Base-by-base conservation (phyloP, 495 filamentous ascomycete genomes). In the Tuber umbilicatum region DNA sequence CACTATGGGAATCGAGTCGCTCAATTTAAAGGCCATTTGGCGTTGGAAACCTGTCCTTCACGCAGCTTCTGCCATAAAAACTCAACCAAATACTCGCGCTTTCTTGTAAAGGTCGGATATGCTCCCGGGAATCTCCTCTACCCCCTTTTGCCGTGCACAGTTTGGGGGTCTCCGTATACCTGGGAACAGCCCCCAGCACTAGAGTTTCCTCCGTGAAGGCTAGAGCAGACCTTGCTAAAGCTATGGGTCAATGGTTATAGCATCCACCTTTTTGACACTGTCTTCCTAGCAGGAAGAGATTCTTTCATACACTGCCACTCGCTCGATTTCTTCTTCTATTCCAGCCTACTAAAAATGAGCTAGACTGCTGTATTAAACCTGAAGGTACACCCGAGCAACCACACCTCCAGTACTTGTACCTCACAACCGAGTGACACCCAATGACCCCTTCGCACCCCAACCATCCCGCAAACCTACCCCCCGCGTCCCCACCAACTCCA, bases 91-190 rank as follows among this genome's bases (percentile, higher is more conserved):
- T 55, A 55, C 21, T n/a, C 5, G 23, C 50, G 10, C 2, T n/a
- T 27, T 55, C n/a, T 9, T 12, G 7, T 12, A 12, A 10, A 9
- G 10, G 47, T 55, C 7, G 1, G 7, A 55, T 55, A 5, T 16
- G 0, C 23, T 27, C 23, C 0, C 5, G 1, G 0, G 21, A 2
- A 23, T 2, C 0, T 27, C 1, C 47, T 5, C 47, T n/a, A n/a
- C 23, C 5, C 19, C 0, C 19, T 23, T 23, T 23, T n/a, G n/a
- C n/a, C n/a, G n/a, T n/a, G n/a, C n/a, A n/a, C n/a, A 7, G 39
- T 7, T 40, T 9, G 39, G 39, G 39, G 39, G 39, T 40, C 9
- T 40, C 39, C 39, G 39, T 2, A 9, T 40, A 40, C 9, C 39
- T 9, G 9, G 9, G 9, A 40, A 40, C 39, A 40, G 9, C 3